Conservation (phyloP, 306 rosid species). For the Ochetophila trinervis region DNA sequence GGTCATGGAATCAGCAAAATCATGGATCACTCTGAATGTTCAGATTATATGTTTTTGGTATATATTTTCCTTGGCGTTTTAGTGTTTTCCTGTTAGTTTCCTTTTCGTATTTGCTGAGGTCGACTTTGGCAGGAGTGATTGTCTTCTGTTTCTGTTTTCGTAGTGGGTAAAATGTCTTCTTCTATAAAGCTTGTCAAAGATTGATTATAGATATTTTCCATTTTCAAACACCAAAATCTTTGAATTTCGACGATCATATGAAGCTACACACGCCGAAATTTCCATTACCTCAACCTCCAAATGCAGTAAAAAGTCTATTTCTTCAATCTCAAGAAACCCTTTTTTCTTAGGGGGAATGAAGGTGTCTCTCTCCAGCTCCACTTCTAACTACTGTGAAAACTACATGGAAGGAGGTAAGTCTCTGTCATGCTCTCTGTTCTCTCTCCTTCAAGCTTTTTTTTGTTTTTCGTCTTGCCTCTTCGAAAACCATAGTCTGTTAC, state of each 20-base stretch:
- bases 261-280: conserved; percentile 10
- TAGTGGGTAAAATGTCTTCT: conserved; percentile 16
- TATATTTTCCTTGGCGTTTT: neutral
- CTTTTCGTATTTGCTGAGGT: neutral
- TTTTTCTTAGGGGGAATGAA: conserved; percentile 6
- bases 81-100: neutral
- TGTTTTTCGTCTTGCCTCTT: too few relatives aligned
- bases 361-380: conserved; percentile 70
- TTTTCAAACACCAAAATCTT: conserved; percentile 31
- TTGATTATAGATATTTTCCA: neutral
- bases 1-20: too few relatives aligned
- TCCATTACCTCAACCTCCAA: conserved; percentile 1
- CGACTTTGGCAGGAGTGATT: conserved; percentile 10
- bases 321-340: conserved; percentile 56
- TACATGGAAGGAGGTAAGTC: conserved; percentile 69
- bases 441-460: neutral
- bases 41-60: too few relatives aligned
- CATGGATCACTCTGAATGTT: too few relatives aligned
- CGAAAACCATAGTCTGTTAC: conserved; percentile 17
- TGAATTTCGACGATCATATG: conserved; percentile 27
- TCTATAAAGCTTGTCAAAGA: neutral
- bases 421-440: conserved; percentile 49
- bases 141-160: neutral
- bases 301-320: conserved; percentile 35
- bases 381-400: conserved; percentile 65